These are phyloP conservation scores for Effrenium voratum DNA, from an alignment of 73 alveolate genomes.

Conservation along the genomic window DNA sequence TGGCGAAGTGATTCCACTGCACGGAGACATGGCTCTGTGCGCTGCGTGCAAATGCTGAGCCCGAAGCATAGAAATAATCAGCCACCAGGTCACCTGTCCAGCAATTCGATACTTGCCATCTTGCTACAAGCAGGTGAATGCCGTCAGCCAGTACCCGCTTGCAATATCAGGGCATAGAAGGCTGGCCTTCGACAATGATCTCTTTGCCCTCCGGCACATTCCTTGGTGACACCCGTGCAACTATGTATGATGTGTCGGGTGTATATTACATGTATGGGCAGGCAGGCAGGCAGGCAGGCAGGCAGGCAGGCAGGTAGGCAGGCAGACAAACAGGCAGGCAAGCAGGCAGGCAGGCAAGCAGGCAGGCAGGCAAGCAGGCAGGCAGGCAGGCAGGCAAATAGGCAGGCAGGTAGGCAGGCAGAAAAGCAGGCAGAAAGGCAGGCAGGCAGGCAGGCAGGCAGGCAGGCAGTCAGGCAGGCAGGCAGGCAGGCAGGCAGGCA, in stretches of 20 bases:
- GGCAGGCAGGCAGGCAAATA: neutral
- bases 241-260: neutral
- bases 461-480: no score
- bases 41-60: no score
- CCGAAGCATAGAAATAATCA: conserved; percentile 53
- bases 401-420: no score
- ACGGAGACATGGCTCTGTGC: no score
- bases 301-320: neutral
- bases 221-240: neutral
- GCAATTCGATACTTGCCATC: no score
- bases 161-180: no score
- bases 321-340: neutral
- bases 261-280: neutral
- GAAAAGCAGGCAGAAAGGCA: no score
- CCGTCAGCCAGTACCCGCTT: no score
- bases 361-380: neutral
- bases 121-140: no score
- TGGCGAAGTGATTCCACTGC: no score
- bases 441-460: no score
- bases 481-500: no score
- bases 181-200: conserved; percentile 42
- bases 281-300: neutral
- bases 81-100: conserved; percentile 72
- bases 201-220: neutral
- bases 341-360: neutral